Base-by-base conservation (phyloP, 73 alveolate genomes). In the Symbiodinium pilosum region DNA sequence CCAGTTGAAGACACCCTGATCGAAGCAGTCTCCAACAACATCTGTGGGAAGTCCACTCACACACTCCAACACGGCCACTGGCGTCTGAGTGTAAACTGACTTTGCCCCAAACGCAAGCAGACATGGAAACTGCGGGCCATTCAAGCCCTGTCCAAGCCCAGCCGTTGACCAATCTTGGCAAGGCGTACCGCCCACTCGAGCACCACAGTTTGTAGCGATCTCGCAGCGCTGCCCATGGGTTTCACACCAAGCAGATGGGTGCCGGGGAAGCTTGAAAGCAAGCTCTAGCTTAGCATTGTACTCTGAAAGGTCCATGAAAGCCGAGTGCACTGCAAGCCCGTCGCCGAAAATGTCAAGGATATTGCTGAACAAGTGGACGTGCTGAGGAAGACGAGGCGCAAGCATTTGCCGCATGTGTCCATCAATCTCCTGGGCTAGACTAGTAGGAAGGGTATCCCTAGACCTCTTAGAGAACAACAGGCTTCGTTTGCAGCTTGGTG, bases 61-160 rank as follows among this genome's bases (percentile, higher is more conserved):
- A 73, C 86, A 73, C 32, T 73, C 86, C 51, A 73, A 47, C 47
- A 16, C 44, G 8, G 24, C 86, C 47, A 34, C 86, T 8, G 86
- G 86, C 24, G 86, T 73, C 51, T 8, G 43, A 18, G 32, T 5
- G 47, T 9, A 4, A 4, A 5, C 8, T 5, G 47, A 9, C 86
- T 73, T 73, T 43, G 86, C 86, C 30, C 86, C 86, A n/a, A 73
- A 73, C 8, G 86, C 86, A 11, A 73, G 44, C 51, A 73, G 86
- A 3, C 28, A 32, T 28, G 86, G 86, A 3, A 73, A 47, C 43
- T n/a, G 47, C 5, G 86, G 86, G 6, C 86, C 86, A 7, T 16
- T 28, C 8, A 21, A 28, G 30, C 24, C 24, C 86, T 4, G 43
- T 20, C 44, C 7, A 21, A 9, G 5, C 34, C 86, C 86, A 20